Base-by-base conservation (phyloP, 2,329 filamentous ascomycete species). In the Plenodomus biglobosus region DNA sequence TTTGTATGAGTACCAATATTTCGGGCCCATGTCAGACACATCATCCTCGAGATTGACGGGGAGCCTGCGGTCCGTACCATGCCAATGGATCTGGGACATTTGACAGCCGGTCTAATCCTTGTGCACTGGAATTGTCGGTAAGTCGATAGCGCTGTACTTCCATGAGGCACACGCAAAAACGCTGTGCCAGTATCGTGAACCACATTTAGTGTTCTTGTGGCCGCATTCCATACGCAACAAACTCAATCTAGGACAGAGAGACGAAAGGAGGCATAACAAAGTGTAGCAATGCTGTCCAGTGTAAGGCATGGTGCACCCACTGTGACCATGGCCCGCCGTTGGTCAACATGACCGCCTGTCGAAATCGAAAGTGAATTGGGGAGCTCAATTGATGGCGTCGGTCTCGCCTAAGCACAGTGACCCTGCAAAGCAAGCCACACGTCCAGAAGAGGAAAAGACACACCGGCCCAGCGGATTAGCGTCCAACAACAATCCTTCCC, bases 1-100 rank as follows among this genome's bases (percentile, higher is more conserved):
- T 44, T 52, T 52, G 55, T 42, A 44, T 52, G 49, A 44, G 50
- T 62, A 63, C 67, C 65, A 66, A 61, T 63, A 62, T 53, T 59
- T 45, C 55, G 65, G 67, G 46, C 50, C 55, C 51, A 51, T 34
- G 51, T 48, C 27, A 43, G 48, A 51, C 46, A 18, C 48, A 37
- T 32, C 13, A 11, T 15, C 27, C 27, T 32, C 27, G 13, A 39
- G 32, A 42, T 37, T 44, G 43, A 48, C 50, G 50, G 38, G 45
- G 41, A 41, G 53, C 44, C 48, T 48, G 42, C 40, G 46, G 44
- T 52, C 46, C 41, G 48, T 50, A 50, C 55, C 54, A 55, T 58
- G 42, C 48, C 55, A 46, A 54, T 57, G 59, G 59, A 53, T 20
- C 43, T 46, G 48, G 46, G 38, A 50, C 46, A 32, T n/a, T 42